Conservation (phyloP, 1,284 basidiomycete species). For the Abortiporus biennis region DNA sequence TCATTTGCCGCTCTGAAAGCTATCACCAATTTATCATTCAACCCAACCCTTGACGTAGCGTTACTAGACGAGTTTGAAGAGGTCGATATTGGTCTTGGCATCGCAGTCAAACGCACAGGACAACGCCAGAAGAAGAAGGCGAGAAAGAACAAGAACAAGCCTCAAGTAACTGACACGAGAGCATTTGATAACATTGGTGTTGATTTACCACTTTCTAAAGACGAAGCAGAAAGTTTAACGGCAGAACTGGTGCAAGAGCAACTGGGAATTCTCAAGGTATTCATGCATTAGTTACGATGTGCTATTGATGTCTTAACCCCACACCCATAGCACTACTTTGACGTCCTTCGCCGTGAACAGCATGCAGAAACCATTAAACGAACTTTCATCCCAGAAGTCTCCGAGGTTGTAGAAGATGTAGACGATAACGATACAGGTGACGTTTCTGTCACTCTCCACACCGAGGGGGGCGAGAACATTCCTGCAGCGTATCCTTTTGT, state of each 20-base stretch:
- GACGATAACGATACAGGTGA: neutral
- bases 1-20: slow-evolving; percentile 5
- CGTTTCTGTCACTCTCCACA: slow-evolving; percentile 4
- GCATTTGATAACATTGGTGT: slow-evolving; percentile 23
- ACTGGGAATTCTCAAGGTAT: slow-evolving; percentile 24
- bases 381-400: slow-evolving; percentile 13
- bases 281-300: neutral
- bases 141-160: slow-evolving; percentile 1
- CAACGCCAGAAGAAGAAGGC: slow-evolving; percentile 10
- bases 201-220: slow-evolving; percentile 18
- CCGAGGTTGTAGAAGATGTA: neutral
- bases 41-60: too few relatives aligned
- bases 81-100: slow-evolving; percentile 1
- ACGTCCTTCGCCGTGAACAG: slow-evolving; percentile 14
- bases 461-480: slow-evolving; percentile 1
- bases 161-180: slow-evolving; percentile 14
- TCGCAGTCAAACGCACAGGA: slow-evolving; percentile 4
- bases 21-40: slow-evolving; percentile 1
- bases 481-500: slow-evolving; percentile 26
- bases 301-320: neutral
- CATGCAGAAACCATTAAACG: slow-evolving; percentile 14
- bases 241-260: slow-evolving; percentile 18
- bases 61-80: too few relatives aligned
- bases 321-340: slow-evolving; percentile 13
- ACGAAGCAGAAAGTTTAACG: slow-evolving; percentile 18